Evolutionary conservation across 139 green algal genomes (phyloP).

Genomic region (Axilococcus clingmanii): DNA sequence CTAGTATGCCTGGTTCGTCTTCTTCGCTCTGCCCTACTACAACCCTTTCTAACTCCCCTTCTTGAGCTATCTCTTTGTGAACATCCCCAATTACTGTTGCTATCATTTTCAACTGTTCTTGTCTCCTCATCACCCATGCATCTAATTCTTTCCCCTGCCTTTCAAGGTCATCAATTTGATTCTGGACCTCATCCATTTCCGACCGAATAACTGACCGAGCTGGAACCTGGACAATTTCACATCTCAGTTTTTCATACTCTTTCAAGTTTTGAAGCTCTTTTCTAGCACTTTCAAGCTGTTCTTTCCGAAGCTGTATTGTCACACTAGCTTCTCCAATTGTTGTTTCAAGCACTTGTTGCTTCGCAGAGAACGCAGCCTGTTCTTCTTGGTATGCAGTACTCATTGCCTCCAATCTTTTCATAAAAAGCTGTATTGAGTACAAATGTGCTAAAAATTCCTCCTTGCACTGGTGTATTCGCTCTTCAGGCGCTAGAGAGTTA

Average conservation of each 20-base stretch:
- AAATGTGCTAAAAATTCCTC: constrained; percentile 17
- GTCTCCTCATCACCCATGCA: constrained; percentile 3
- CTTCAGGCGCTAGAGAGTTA: neutral
- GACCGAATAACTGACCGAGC: constrained; percentile 7
- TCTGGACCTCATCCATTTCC: constrained; percentile 15
- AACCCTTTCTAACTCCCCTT: neutral
- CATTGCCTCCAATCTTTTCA: constrained; percentile 11
- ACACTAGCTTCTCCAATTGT: constrained; percentile 14
- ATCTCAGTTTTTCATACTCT: constrained; percentile 18
- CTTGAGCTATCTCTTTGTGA: neutral
- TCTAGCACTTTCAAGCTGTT: constrained; percentile 15
- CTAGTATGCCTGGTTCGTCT: neutral
- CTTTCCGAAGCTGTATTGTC: constrained; percentile 18
- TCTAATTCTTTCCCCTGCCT: constrained; percentile 9
- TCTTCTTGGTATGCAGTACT: constrained; percentile 7
- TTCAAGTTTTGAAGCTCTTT: constrained; percentile 15
- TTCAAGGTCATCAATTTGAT: constrained; percentile 23
- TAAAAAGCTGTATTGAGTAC: constrained; percentile 18
- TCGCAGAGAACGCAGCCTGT: constrained; percentile 12
- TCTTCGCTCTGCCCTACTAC: neutral
- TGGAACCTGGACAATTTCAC: constrained; percentile 16
- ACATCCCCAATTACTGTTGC: neutral
- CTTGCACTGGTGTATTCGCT: neutral
- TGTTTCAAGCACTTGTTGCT: constrained; percentile 17
- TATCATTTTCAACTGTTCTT: constrained; percentile 18